phyloP scores from a whole-genome alignment of 306 rosid genomes.

The Dalbergia oliveri region DNA sequence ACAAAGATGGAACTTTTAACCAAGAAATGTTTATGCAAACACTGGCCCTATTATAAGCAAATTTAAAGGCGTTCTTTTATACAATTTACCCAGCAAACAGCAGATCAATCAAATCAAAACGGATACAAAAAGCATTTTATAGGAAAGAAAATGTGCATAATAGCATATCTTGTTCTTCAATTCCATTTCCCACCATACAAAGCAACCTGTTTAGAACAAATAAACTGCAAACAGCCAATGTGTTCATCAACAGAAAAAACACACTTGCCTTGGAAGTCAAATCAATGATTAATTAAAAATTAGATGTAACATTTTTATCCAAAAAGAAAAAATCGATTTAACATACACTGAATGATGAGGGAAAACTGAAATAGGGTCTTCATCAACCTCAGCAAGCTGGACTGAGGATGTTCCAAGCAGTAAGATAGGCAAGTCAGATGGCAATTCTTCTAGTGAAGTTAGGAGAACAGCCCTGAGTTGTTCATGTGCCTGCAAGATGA shows the following conservation, averaged over 20 bases:
- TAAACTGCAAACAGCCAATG: constrained; percentile 7
- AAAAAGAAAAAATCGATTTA: constrained; percentile 26
- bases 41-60: constrained; percentile 14
- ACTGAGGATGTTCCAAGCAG: constrained; percentile 82
- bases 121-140: no score
- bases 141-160: background rate
- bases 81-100: no score
- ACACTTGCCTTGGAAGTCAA: constrained; percentile 8
- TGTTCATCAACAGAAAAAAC: constrained; percentile 26
- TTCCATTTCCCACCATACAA: constrained; percentile 27
- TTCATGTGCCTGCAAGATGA: constrained; percentile 83
- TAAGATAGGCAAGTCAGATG: constrained; percentile 85
- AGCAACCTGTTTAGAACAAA: constrained; percentile 28
- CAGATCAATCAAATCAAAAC: no score
- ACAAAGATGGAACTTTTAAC: background rate
- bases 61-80: background rate
- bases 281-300: constrained; percentile 30
- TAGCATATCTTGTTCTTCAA: constrained; percentile 10
- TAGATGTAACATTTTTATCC: constrained; percentile 1
- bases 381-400: constrained; percentile 73
- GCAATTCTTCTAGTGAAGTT: constrained; percentile 87
- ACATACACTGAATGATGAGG: constrained; percentile 73
- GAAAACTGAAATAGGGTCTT: constrained; percentile 72
- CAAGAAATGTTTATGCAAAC: constrained; percentile 18
- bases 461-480: constrained; percentile 92